Base-by-base conservation (phyloP, 495 filamentous ascomycete species). In the Annulohypoxylon moriforme region DNA sequence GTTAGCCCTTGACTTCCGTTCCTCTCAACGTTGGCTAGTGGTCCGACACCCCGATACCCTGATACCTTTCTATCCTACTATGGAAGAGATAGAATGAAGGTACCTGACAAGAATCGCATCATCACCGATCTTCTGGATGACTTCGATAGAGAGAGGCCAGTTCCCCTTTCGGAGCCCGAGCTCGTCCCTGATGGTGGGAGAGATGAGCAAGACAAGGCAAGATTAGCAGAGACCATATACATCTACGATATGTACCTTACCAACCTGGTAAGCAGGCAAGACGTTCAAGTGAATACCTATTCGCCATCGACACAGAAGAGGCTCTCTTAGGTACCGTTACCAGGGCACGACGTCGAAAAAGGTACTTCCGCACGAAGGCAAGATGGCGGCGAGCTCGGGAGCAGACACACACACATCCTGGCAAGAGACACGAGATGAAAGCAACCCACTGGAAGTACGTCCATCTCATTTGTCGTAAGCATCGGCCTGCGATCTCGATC, bases 351-450 rank as follows among this genome's bases (percentile, higher is more conserved):
- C 61, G 61, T 69, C 65, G 40, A 55, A 73, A 59, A 53, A 69
- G 61, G 55, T 69, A 65, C 56, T 25, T 65, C 40, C 31, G 65
- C n/a, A n/a, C n/a, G n/a, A n/a, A 67, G 60, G 65, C 13, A 61
- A 16, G 50, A 56, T 58, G 57, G 61, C 66, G 66, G 61, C 71
- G 71, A 61, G 55, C 52, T 73, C 71, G 71, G 71, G 62, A 69
- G 27, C 50, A 62, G 59, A 57, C 34, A 60, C 52, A 67, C 49
- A 38, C 53, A 40, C 52, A 73, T 66, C 71, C 71, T 50, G 57
- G 71, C 61, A 66, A 65, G 66, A 69, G 71, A 73, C 66, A 73
- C 71, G 66, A 73, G 66, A 69, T 57, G 66, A 73, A 55, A 69
- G 71, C 71, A 73, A 63, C 66, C 61, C 71, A 69, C 71, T 65